Percentiles rank a stretch among this genome's conserved stretches.
These are phyloP conservation scores for Suillus sp. DNA, from an alignment of 768 basidiomycete genomes.

Conservation along the genomic window DNA sequence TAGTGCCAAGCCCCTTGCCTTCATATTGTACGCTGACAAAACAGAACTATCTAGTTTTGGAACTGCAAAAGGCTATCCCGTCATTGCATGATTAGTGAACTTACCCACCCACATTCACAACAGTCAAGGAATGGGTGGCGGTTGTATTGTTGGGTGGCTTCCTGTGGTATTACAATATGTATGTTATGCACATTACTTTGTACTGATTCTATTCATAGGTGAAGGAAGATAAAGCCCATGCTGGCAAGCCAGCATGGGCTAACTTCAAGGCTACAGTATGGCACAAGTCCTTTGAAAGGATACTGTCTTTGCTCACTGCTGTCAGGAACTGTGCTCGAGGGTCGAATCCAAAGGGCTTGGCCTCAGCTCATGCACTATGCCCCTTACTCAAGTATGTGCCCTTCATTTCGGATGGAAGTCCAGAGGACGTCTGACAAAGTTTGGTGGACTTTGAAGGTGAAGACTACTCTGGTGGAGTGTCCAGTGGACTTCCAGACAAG, in stretches of 20 bases:
- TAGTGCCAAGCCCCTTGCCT: too few relatives aligned
- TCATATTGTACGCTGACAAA: too few relatives aligned
- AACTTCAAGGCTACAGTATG: slow-evolving; percentile 3
- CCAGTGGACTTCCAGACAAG: too few relatives aligned
- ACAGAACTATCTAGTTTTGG: too few relatives aligned
- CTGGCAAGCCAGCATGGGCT: background rate
- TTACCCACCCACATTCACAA: background rate
- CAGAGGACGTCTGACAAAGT: too few relatives aligned
- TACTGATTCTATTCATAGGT: background rate
- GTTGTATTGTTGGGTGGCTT: background rate
- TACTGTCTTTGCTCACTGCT: background rate
- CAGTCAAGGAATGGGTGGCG: background rate
- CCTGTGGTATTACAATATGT: background rate
- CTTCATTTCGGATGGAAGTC: too few relatives aligned
- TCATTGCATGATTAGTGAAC: background rate
- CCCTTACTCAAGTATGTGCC: too few relatives aligned
- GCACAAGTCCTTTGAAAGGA: background rate
- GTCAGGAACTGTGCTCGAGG: too few relatives aligned
- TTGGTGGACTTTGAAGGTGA: too few relatives aligned
- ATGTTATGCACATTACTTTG: background rate
- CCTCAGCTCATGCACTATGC: too few relatives aligned
- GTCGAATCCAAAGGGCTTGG: too few relatives aligned
- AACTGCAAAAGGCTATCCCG: background rate
- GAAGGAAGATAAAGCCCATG: background rate
- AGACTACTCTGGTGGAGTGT: too few relatives aligned